Evolutionary conservation across 2,329 filamentous ascomycete species (phyloP), one percentile per base, ranked within the genome.

Genomic region (Colletotrichum tanaceti): DNA sequence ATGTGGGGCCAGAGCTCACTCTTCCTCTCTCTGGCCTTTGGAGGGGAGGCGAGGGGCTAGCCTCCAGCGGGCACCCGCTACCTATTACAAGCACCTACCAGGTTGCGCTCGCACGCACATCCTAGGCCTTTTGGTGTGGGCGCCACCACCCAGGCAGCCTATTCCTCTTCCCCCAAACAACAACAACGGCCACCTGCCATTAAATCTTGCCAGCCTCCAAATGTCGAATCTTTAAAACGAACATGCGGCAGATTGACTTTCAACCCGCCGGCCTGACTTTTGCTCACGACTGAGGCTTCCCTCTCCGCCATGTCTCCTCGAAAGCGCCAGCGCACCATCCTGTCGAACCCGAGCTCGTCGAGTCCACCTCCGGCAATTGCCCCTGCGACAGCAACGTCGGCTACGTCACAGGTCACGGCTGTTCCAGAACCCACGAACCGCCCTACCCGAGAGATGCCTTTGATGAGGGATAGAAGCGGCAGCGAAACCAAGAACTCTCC

Each of bases 271-370:
- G n/a, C 55, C 55, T n/a, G 50, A 66, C 24, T 46, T 57, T 61
- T 18, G 20, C 24, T 50, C 57, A 44, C 49, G 62, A 59, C 39
- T 66, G 41, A 60, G 54, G n/a, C 38, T 22, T 24, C 49, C 22
- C n/a, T 44, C 55, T 65, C 61, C 64, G 58, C 69, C 71, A 84
- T 84, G 81, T 78, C 75, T 73, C 77, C 79, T 55, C 76, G 80
- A 70, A 84, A 84, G 73, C 80, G 81, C 68, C 72, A 75, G 50
- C 79, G 79, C 70, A 78, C 77, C 22, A 79, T 79, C 63, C 76
- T 79, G 58, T 65, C 73, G 9, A 73, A 74, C 54, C 60, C 73
- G 47, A 69, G 57, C 63, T 71, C 65, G 14, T 70, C 63, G 10
- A 71, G 57, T 69, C 72, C 50, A 57, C 71, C 69, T 13, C 46